Percentiles rank a stretch among this genome's conserved stretches.
Evolutionary conservation across 1,139 yeast species (phyloP).

Genomic region (Suhomyces coccinellae): DNA sequence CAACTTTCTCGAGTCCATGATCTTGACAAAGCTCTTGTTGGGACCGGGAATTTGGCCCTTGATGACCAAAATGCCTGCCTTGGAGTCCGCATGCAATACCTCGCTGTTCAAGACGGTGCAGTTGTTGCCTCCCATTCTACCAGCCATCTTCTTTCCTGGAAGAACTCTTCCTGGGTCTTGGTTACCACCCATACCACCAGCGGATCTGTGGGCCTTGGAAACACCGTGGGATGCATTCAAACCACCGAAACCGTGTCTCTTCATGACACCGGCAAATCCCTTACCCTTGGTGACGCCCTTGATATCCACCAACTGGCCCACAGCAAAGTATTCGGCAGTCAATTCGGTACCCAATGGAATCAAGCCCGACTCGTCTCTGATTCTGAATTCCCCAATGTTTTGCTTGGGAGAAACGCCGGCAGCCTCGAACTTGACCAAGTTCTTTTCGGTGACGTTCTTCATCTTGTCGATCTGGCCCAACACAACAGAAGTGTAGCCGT

Average conservation of each 20-base stretch:
- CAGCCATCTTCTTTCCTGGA: conserved; percentile 98
- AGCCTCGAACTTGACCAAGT: conserved; percentile 76
- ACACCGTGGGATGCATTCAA: conserved; percentile 95
- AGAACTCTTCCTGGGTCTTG: conserved; percentile 94
- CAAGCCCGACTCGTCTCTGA: conserved; percentile 63
- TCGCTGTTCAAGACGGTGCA: conserved; percentile 76
- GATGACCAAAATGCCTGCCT: conserved; percentile 75
- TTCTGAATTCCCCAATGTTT: conserved; percentile 73
- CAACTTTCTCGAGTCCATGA: conserved; percentile 67
- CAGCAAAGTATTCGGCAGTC: conserved; percentile 78
- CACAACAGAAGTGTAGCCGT: conserved; percentile 85
- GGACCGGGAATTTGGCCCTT: conserved; percentile 95
- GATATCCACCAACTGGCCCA: conserved; percentile 83
- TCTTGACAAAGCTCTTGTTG: conserved; percentile 67
- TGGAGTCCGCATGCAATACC: conserved; percentile 78
- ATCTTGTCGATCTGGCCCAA: conserved; percentile 81
- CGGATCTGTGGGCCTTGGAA: conserved; percentile 88
- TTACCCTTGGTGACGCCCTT: conserved; percentile 86
- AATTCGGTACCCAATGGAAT: conserved; percentile 78
- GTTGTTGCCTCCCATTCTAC: conserved; percentile 83
- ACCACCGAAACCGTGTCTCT: conserved; percentile 90
- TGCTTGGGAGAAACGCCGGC: conserved; percentile 87
- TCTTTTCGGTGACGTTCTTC: conserved; percentile 61
- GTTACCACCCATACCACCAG: conserved; percentile 96
- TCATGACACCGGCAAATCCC: conserved; percentile 98